Percentiles rank a stretch among this genome's conserved stretches.
Conservation (phyloP, 2,329 filamentous ascomycete genomes). For the Grosmannia serpens region DNA sequence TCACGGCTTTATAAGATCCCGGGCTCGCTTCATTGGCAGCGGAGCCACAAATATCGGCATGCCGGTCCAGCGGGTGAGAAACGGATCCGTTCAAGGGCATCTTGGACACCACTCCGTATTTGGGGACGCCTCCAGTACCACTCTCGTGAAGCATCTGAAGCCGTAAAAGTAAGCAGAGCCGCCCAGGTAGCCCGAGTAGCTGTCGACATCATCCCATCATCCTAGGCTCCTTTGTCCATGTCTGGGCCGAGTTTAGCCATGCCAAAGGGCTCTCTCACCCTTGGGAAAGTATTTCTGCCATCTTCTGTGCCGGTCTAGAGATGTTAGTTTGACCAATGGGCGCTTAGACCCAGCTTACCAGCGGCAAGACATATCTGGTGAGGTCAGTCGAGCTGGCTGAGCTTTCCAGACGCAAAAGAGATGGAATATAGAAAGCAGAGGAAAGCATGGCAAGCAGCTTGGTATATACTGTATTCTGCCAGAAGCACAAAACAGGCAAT, state of each 20-base stretch:
- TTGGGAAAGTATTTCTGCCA: conserved; percentile 39
- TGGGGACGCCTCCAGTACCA: conserved; percentile 57
- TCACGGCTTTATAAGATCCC: conserved; percentile 47
- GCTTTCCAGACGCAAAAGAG: neutral
- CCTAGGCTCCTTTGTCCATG: conserved; percentile 25
- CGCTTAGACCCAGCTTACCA: neutral
- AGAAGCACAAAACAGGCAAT: neutral
- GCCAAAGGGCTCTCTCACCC: conserved; percentile 34
- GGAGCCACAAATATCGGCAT: conserved; percentile 43
- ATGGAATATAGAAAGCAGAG: neutral
- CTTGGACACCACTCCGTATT: conserved; percentile 55
- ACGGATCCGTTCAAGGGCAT: conserved; percentile 36
- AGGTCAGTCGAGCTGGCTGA: conserved; percentile 13
- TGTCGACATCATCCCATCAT: conserved; percentile 30
- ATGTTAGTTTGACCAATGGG: conserved; percentile 1
- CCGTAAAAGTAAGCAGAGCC: conserved; percentile 29
- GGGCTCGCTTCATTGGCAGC: conserved; percentile 29
- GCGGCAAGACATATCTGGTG: conserved; percentile 23
- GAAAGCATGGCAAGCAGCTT: neutral
- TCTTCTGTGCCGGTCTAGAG: conserved; percentile 32
- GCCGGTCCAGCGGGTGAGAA: conserved; percentile 30
- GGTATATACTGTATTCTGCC: neutral
- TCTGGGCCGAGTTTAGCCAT: conserved; percentile 40
- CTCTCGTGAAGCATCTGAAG: conserved; percentile 56
- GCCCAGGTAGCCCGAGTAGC: conserved; percentile 40